Evolutionary conservation across 2,329 filamentous ascomycete species (phyloP).

Genomic region (Fusarium protoensiforme): DNA sequence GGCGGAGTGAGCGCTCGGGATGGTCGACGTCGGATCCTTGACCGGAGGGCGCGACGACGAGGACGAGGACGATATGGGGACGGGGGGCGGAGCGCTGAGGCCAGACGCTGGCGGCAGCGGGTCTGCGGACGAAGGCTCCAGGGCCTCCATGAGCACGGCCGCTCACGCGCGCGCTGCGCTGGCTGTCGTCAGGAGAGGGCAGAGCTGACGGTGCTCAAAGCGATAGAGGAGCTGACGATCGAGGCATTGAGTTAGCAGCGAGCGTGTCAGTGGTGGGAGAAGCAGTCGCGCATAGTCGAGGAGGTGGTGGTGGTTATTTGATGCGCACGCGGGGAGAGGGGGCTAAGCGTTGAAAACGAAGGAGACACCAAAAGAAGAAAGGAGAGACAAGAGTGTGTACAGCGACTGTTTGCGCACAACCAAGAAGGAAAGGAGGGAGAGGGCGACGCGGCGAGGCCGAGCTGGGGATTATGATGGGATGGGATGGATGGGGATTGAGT

Average conservation of each 20-base stretch:
- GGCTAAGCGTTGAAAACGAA: background rate
- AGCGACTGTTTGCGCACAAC: background rate
- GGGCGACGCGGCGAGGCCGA: slow-evolving; percentile 24
- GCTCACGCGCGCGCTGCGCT: slow-evolving; percentile 30
- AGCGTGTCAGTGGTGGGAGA: slow-evolving; percentile 12
- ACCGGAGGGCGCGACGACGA: slow-evolving; percentile 28
- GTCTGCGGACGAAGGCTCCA: slow-evolving; percentile 38
- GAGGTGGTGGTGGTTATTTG: slow-evolving; percentile 10
- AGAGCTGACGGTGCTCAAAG: slow-evolving; percentile 43
- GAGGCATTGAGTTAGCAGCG: slow-evolving; percentile 42
- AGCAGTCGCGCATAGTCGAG: slow-evolving; percentile 25
- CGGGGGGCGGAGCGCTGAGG: slow-evolving; percentile 42
- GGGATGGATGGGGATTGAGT: slow-evolving; percentile 7
- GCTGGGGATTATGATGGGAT: slow-evolving; percentile 11
- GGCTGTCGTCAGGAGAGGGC: slow-evolving; percentile 36
- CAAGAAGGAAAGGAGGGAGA: slow-evolving; percentile 10
- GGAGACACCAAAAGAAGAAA: background rate
- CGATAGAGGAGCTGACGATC: slow-evolving; percentile 35
- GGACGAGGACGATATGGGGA: slow-evolving; percentile 20
- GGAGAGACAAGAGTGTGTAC: background rate
- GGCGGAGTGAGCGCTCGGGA: slow-evolving; percentile 23
- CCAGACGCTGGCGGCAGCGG: slow-evolving; percentile 44
- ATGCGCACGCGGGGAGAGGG: slow-evolving; percentile 8
- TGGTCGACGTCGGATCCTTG: slow-evolving; percentile 42
- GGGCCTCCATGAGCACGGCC: slow-evolving; percentile 43